Base-by-base conservation (phyloP, 1,139 yeast species). In the Casaregolazyma lundiana region DNA sequence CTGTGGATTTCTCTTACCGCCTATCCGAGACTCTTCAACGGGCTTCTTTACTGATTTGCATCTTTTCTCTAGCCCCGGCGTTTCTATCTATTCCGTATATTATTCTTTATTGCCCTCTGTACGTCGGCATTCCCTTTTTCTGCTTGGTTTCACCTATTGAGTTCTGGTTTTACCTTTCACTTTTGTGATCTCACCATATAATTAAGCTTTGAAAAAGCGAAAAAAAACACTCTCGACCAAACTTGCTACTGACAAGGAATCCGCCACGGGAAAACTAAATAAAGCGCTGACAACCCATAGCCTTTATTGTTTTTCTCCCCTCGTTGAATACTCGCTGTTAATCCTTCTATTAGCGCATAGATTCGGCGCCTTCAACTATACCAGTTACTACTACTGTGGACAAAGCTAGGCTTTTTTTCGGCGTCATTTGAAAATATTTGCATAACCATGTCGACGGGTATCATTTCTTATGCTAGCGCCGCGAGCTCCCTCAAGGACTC, bases 401-500 rank as follows among this genome's bases (percentile, higher is more conserved):
- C 32, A 26, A 26, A 26, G 11, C 13, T 26, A 26, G 11, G 15
- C 13, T 24, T 11, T 11, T 26, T 11, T 13, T 26, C 13, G 15
- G 32, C 32, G 32, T 26, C 32, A 26, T 26, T 11, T 26, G 29
- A 24, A n/a, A 24, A 4, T 8, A 24, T 26, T 26, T 26, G 32
- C 32, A 26, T 26, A 13, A 15, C 13, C 32, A 59, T 57, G 60
- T 57, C 62, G 47, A 58, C 55, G 13, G 52, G 53, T 34, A 57
- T 62, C 22, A 51, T 61, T 34, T 61, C 65, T 38, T 61, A 61
- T 50, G 65, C 65, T 41, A 55, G 58, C 21, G 63, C 58, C 24
- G 65, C 64, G 35, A 55, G 62, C 30, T 51, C 60, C 3, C 38
- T 35, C 38, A 35, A 35, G 24, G 21, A 35, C 38, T 26, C 41